phyloP scores from a whole-genome alignment of 768 basidiomycete genomes.

The Phylloporus arenicola region DNA sequence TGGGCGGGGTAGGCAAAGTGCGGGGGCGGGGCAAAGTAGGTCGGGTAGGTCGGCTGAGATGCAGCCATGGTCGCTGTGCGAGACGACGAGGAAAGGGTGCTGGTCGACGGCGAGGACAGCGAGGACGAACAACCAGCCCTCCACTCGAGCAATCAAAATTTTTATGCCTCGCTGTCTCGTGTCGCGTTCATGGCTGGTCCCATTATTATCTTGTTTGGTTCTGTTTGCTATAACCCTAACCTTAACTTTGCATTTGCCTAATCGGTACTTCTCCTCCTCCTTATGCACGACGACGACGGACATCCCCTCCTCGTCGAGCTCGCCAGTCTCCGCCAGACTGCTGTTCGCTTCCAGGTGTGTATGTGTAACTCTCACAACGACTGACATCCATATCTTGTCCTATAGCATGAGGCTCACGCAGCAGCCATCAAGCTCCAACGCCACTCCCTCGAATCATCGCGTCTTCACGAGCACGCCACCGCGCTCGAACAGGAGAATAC shows the following conservation, averaged over 20 bases:
- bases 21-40: constrained; percentile 23
- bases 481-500: constrained; percentile 56
- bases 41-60: constrained; percentile 21
- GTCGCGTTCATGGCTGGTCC: neutral
- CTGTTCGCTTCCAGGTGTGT: constrained; percentile 47
- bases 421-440: constrained; percentile 64
- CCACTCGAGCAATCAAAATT: constrained; percentile 12
- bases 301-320: constrained; percentile 46
- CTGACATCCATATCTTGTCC: neutral
- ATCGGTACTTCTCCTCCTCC: neutral
- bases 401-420: constrained; percentile 63
- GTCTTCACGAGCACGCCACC: constrained; percentile 14
- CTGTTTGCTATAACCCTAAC: constrained; percentile 20
- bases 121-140: neutral
- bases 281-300: constrained; percentile 25
- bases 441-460: constrained; percentile 48
- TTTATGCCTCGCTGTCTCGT: constrained; percentile 1
- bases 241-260: neutral
- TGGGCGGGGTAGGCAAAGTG: constrained; percentile 31
- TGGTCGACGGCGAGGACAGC: constrained; percentile 6
- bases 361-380: rapidly evolving
- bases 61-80: constrained; percentile 18
- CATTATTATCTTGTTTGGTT: constrained; percentile 13
- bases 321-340: constrained; percentile 39
- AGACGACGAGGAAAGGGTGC: neutral